Base-by-base conservation (phyloP, 371 early-diverging fungal genomes). In the Aphelidium insulamus region DNA sequence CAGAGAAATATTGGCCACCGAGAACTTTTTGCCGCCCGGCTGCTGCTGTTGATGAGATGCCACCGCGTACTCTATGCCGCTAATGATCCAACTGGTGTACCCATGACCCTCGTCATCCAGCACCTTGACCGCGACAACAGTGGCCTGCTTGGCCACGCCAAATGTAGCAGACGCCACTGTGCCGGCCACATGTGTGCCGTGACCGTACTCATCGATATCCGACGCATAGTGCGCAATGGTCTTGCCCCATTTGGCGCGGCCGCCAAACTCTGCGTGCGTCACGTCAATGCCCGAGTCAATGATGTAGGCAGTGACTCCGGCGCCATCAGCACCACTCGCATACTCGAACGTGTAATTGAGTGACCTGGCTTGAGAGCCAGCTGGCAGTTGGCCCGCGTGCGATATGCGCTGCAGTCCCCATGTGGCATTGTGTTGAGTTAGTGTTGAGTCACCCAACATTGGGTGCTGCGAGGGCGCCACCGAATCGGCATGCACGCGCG, bases 1-100 rank as follows among this genome's bases (percentile, higher is more conserved):
- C 32, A 95, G 59, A 38, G 75, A 74, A 91, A 95, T 90, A 57
- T 91, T 92, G 45, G 86, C 88, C 6, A 77, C 90, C 15, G 83
- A 69, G 25, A 72, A 72, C 51, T 66, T 75, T 44, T 53, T 59
- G 21, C 72, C 69, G 20, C 42, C 28, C 5, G 39, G 45, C 21
- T 49, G 54, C n/a, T 49, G 60, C 25, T 52, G 54, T 30, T 57
- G 49, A 39, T 70, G 68, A 18, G 43, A 39, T 23, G 50, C 46
- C 9, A 68, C 67, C 20, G 67, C 68, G 59, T 56, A 50, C 14
- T 48, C 34, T 30, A 59, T 44, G 26, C 49, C 60, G n/a, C 30
- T 28, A 28, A 58, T 38, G 7, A 60, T 40, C 19, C 36, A 49
- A 8, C 38, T 33, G 33, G 38, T 46, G 21, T 53, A 22, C 2